Evolutionary conservation across 495 filamentous ascomycete genomes (phyloP).

Genomic region (Aspergillus nidulans): DNA sequence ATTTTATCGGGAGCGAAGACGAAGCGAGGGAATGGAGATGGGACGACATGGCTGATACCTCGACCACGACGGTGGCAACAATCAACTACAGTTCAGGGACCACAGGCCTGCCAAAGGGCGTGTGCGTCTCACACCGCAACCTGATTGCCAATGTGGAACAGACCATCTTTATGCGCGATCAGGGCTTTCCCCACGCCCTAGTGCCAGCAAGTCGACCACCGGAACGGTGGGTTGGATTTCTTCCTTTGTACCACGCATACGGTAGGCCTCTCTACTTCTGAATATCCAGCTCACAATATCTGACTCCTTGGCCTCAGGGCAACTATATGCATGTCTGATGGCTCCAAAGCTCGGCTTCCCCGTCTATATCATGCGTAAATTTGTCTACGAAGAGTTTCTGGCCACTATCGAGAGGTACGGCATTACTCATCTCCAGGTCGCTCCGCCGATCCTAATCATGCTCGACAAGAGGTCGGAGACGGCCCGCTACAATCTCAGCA

Average conservation of each 20-base stretch:
- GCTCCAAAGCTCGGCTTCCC: slow-evolving; percentile 18
- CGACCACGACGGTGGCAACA: slow-evolving; percentile 28
- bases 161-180: slow-evolving; percentile 16
- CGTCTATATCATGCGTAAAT: slow-evolving; percentile 44
- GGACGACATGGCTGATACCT: slow-evolving; percentile 20
- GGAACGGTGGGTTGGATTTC: slow-evolving; percentile 32
- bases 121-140: slow-evolving; percentile 42
- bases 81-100: slow-evolving; percentile 47
- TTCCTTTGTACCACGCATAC: slow-evolving; percentile 45
- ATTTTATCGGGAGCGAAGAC: slow-evolving; percentile 26
- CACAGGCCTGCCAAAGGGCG: slow-evolving; percentile 48
- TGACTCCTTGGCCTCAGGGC: slow-evolving; percentile 19
- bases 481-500: slow-evolving; percentile 39
- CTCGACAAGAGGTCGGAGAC: slow-evolving; percentile 41
- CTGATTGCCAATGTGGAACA: slow-evolving; percentile 38
- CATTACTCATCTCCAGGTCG: slow-evolving; percentile 41
- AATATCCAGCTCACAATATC: background rate
- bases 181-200: slow-evolving; percentile 22
- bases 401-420: slow-evolving; percentile 34
- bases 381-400: slow-evolving; percentile 42
- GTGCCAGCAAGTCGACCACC: background rate
- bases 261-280: slow-evolving; percentile 49
- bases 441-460: slow-evolving; percentile 46
- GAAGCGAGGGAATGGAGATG: slow-evolving; percentile 34
- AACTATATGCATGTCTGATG: slow-evolving; percentile 28